Evolutionary conservation across 2,329 filamentous ascomycete genomes (phyloP), one percentile per base, ranked within the genome.

Genomic region (Exophiala lecanii-corni): DNA sequence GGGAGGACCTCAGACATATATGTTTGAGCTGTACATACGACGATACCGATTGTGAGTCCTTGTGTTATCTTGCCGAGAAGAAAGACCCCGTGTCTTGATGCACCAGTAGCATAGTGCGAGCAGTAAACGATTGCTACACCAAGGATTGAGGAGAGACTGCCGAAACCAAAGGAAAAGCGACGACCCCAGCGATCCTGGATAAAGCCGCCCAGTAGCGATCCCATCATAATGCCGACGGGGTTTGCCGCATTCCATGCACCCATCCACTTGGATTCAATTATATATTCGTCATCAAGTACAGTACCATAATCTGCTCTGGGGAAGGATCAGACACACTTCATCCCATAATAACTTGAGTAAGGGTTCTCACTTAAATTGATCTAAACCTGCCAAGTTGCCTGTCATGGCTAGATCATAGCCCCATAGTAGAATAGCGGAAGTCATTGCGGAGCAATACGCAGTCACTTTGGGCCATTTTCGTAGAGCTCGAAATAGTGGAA

Each of bases 1-100:
- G 72, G 71, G 1, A 70, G 55, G 12, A 72, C 66, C 48, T 75
- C 72, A 10, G 71, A 74, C 52, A 73, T 65, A 57, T 73, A 74
- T 0, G 71, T 74, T 43, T 69, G 61, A 4, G 62, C 59, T 5
- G 64, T 63, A 21, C 64, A 60, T 57, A 68, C 68, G 39, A 71
- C 60, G 38, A 69, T 64, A 7, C 72, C 71, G 26, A 73, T 65
- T 1, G 67, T 61, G 36, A 64, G 55, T 6, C 72, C 71, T 40
- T 72, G 67, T 13, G 71, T 53, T n/a, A 68, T 59, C 44, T 72
- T 71, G 28, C 67, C 71, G 2, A 62, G 59, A 3, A 73, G 60
- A 50, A 73, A 73, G 9, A 68, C 51, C 16, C 57, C 55, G 4
- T 67, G 60, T 12, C 65, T 61, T 10, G 45, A 40, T 20, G 55